Evolutionary conservation across 2,329 filamentous ascomycete species (phyloP), one percentile per base, ranked within the genome.

Genomic region (Trichoderma brevicompactum): DNA sequence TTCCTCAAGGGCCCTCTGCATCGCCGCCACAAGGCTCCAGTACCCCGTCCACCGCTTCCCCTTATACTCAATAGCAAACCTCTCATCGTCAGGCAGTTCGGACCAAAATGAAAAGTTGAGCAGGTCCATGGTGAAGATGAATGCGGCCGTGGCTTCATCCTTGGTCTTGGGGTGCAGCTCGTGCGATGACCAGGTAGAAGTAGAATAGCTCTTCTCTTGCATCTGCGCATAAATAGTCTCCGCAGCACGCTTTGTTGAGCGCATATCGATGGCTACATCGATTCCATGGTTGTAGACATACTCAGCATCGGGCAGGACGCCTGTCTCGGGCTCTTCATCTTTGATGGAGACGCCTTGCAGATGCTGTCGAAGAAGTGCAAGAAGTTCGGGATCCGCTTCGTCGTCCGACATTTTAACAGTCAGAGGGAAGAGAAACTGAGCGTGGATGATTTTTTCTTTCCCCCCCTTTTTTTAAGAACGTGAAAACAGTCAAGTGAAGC

Each of bases 21-120:
- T 77, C 23, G 91, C 87, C 28, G 95, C 95, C 19, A 98, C 92
- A 64, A 99, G 79, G 75, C 93, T 96, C 89, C 92, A 97, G 77
- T 99, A 99, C 3, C 95, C 95, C 0, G 93, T 97, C 92, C 93
- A 98, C 65, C 79, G 87, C 76, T 87, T 89, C 34, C 87, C 93
- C 52, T 85, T 85, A 77, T 97, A 98, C 65, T 92, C 89, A 48
- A 99, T 85, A 9, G 90, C 85, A 76, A 94, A 99, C 10, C 92
- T 84, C 71, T 94, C 88, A 5, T 87, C 83, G 10, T 91, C 88
- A 0, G 81, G 77, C 50, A 79, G 74, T 60, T 92, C 89, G 13
- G 92, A 96, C 95, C 95, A 99, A 77, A 99, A 99, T 23, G 90
- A 96, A 75, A 98, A 99, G 75, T 99, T 99, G 58, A 99, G 81